A percentile compares a stretch with the other conserved stretches of the same genome.
These are phyloP conservation scores for Jatropha podagrica DNA, from an alignment of 441 rosid genomes.

Conservation along the genomic window DNA sequence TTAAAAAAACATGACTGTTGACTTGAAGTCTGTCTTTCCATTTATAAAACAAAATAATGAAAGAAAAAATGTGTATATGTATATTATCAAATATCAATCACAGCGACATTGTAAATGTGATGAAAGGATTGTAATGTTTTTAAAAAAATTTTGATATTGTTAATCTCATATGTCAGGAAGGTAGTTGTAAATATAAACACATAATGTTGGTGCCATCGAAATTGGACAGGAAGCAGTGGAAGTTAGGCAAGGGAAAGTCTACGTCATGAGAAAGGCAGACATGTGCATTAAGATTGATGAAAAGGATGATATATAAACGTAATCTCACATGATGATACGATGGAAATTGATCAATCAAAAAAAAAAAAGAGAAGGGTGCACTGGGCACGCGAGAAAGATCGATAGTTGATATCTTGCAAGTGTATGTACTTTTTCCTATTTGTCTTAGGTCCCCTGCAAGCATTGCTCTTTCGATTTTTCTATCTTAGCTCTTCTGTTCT, in stretches of 20 bases:
- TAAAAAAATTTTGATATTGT: too few relatives aligned
- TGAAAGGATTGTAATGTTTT: too few relatives aligned
- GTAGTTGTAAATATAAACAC: too few relatives aligned
- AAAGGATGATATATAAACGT: neutral
- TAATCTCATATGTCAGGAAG: too few relatives aligned
- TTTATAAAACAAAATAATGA: too few relatives aligned
- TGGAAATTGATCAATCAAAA: neutral
- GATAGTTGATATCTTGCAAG: neutral
- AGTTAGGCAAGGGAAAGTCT: neutral
- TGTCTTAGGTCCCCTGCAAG: neutral
- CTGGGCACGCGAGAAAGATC: neutral
- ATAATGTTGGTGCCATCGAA: too few relatives aligned
- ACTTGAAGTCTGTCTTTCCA: too few relatives aligned
- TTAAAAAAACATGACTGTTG: too few relatives aligned
- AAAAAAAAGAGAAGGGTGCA: neutral
- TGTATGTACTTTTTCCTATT: neutral
- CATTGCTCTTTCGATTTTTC: neutral
- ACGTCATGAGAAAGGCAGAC: neutral
- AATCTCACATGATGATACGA: neutral
- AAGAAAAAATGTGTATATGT: too few relatives aligned
- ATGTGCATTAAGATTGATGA: neutral
- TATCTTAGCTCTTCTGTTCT: neutral
- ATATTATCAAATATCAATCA: too few relatives aligned
- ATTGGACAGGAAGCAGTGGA: neutral
- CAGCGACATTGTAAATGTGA: too few relatives aligned